phyloP scores from a whole-genome alignment of 805 yeast species.

The Blastobotrys peoriensis region DNA sequence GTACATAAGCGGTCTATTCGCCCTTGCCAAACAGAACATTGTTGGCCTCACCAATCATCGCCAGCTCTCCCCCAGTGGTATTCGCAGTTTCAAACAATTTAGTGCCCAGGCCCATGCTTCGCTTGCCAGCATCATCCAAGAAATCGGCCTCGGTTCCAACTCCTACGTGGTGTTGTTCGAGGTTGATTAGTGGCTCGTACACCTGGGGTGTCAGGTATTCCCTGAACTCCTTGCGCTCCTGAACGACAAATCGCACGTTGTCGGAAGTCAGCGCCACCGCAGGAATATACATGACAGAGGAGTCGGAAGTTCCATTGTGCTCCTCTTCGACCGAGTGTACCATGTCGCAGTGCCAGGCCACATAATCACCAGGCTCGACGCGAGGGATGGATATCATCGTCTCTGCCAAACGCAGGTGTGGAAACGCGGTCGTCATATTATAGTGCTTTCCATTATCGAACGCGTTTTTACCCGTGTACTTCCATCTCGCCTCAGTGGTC shows the following conservation, averaged over 20 bases:
- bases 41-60: no score
- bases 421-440: conserved; percentile 28
- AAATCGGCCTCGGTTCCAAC: conserved; percentile 3
- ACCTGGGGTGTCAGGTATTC: no score
- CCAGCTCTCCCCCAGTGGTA: no score
- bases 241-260: no score
- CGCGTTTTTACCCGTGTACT: no score
- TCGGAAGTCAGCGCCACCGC: conserved; percentile 33
- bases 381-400: conserved; percentile 35
- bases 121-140: background rate
- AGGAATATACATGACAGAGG: conserved; percentile 37
- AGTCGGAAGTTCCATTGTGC: conserved; percentile 31
- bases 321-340: conserved; percentile 39
- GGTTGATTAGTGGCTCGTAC: conserved; percentile 17
- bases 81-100: no score
- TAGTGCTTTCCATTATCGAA: no score
- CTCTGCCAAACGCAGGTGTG: conserved; percentile 32
- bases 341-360: conserved; percentile 41
- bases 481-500: no score
- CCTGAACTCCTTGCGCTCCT: no score
- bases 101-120: conserved; percentile 6
- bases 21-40: no score
- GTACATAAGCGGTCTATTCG: no score
- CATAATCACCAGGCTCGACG: conserved; percentile 40
- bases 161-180: conserved; percentile 8